A percentile compares a stretch with the other conserved stretches of the same genome.
Evolutionary conservation across 768 basidiomycete genomes (phyloP).

Genomic region (Cystobasidium tubakii): DNA sequence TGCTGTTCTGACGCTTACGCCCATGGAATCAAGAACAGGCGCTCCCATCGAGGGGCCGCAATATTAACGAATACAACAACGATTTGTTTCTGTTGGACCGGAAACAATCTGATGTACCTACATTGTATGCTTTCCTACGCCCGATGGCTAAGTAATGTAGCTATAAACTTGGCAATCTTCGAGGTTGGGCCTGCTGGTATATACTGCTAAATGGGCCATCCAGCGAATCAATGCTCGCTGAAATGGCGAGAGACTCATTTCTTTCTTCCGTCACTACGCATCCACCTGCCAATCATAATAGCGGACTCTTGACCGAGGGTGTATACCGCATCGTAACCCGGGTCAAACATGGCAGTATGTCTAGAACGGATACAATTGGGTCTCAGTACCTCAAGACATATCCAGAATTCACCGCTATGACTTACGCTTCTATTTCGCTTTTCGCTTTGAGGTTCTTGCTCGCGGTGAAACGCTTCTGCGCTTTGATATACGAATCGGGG

Average conservation of each 20-base stretch:
- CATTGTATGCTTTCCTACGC: background rate
- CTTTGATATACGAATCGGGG: constrained; percentile 15
- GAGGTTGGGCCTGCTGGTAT: too few relatives aligned
- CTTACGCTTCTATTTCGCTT: constrained; percentile 34
- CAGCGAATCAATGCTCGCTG: too few relatives aligned
- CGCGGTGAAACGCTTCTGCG: constrained; percentile 17
- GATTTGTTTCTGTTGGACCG: background rate
- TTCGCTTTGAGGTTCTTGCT: constrained; percentile 24
- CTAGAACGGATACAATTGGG: background rate
- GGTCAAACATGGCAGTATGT: constrained; percentile 35
- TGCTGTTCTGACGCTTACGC: constrained; percentile 64
- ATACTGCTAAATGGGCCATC: too few relatives aligned
- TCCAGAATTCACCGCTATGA: too few relatives aligned
- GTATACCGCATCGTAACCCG: constrained; percentile 22
- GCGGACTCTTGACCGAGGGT: constrained; percentile 13
- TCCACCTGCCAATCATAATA: background rate
- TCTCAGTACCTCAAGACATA: too few relatives aligned
- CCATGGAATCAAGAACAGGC: constrained; percentile 40
- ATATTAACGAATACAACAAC: background rate
- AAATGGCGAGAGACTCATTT: too few relatives aligned
- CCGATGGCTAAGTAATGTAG: background rate
- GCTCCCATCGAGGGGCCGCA: background rate
- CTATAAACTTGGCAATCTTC: background rate
- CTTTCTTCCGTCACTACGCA: constrained; percentile 17
- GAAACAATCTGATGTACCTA: background rate